Base-by-base conservation (phyloP, 2,329 filamentous ascomycete species). In the Venturiaceae sp. region DNA sequence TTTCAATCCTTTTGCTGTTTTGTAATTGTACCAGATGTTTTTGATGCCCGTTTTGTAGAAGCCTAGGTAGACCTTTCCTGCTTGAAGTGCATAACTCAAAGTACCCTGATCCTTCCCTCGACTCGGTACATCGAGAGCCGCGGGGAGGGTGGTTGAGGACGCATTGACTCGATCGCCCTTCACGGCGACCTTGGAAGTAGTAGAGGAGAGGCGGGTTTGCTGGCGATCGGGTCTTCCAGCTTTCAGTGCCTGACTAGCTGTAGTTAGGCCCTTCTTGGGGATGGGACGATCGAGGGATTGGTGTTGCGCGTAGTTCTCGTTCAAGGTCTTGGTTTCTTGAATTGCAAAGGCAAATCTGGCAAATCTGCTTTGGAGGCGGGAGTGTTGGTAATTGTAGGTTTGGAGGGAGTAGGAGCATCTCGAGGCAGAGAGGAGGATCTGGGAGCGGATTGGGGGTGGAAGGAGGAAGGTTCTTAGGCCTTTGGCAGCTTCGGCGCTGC, bases 11-110 rank as follows among this genome's bases (percentile, higher is more conserved):
- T 36, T 53, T 1, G 44, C 55, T 2, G 26, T 23, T 32, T 58
- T 58, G n/a, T n/a, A 44, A 34, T 60, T 60, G 11, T 14, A 26
- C 33, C 44, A 60, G 7, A 59, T 46, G 21, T 55, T 47, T 33
- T 59, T 59, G 14, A 59, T 36, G 34, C 59, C 59, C 34, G 44
- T 55, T 36, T 60, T 60, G 23, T 60, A 60, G 47, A 60, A 60
- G 3, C 36, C 39, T 44, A 41, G n/a, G 34, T 60, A 60, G 19
- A 36, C n/a, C 28, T 55, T 58, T 8, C 59, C 59, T 5, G 34
- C 28, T 28, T 23, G 13, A 3, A 60, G 11, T 13, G 34, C 33
- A 19, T 55, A 59, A 8, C 9, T 19, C 7, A 54, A 53, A 2
- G 11, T 32, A 21, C 4, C 7, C 34, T 59, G 55, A 5, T 36